phyloP scores from a whole-genome alignment of 2,329 filamentous ascomycete species.

The Stromatinia cepivora region DNA sequence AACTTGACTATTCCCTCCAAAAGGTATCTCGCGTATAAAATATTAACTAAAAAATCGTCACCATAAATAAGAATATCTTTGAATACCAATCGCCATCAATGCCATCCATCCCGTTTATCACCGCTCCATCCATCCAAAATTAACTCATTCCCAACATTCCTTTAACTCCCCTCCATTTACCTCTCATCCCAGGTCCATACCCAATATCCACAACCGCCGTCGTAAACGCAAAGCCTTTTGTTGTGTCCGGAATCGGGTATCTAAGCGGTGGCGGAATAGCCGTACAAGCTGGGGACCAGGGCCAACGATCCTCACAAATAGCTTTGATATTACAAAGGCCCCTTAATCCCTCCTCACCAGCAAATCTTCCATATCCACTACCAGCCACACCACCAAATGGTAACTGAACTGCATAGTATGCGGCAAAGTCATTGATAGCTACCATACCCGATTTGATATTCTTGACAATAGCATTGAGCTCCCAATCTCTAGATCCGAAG shows the following conservation, averaged over 20 bases:
- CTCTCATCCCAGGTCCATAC: constrained; percentile 49
- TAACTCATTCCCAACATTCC: constrained; percentile 37
- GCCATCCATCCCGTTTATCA: not conserved
- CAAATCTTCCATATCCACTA: constrained; percentile 90
- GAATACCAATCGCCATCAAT: not conserved
- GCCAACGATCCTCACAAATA: constrained; percentile 73
- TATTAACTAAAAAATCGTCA: not conserved
- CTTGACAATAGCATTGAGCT: constrained; percentile 63
- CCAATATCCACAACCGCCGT: constrained; percentile 61
- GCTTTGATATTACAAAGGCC: constrained; percentile 86
- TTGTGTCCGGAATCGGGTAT: constrained; percentile 73
- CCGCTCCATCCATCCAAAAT: not conserved
- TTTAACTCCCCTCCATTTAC: constrained; percentile 37
- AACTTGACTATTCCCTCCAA: not conserved
- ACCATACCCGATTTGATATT: constrained; percentile 85
- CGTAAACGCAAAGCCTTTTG: constrained; percentile 64
- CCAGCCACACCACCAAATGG: constrained; percentile 83
- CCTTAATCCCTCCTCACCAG: constrained; percentile 82
- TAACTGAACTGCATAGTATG: constrained; percentile 88
- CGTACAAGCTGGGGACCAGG: constrained; percentile 65
- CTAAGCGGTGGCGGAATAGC: constrained; percentile 76
- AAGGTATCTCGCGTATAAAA: not conserved
- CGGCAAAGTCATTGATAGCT: constrained; percentile 91
- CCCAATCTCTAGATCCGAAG: constrained; percentile 68
- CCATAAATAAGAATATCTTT: not conserved